Evolutionary conservation across 2,329 filamentous ascomycete genomes (phyloP).

Genomic region (Ramularia endophylla): DNA sequence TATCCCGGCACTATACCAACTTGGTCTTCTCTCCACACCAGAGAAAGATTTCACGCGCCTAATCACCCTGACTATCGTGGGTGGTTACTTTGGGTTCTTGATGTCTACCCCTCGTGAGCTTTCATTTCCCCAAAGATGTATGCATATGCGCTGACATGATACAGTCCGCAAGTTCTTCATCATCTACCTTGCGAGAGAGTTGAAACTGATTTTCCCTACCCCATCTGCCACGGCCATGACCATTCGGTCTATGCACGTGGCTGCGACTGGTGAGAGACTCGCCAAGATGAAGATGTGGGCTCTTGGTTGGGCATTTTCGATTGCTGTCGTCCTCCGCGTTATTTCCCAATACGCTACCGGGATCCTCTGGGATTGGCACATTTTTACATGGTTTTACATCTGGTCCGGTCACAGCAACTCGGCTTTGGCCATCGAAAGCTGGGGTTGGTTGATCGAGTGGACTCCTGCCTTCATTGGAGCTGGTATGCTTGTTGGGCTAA

Average conservation of each 20-base stretch:
- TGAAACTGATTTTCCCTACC: slow-evolving; percentile 55
- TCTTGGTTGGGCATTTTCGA: slow-evolving; percentile 46
- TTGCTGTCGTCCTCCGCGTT: slow-evolving; percentile 49
- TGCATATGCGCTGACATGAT: too few relatives aligned
- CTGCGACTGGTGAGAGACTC: slow-evolving; percentile 46
- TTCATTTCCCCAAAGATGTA: background rate
- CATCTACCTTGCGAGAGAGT: slow-evolving; percentile 57
- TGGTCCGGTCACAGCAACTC: slow-evolving; percentile 49
- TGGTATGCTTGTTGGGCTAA: slow-evolving; percentile 53
- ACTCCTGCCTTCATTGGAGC: slow-evolving; percentile 57
- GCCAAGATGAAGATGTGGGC: slow-evolving; percentile 55
- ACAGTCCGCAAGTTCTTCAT: slow-evolving; percentile 58
- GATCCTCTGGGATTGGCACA: slow-evolving; percentile 46
- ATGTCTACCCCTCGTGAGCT: slow-evolving; percentile 4
- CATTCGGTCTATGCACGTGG: slow-evolving; percentile 58
- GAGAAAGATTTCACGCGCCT: slow-evolving; percentile 53
- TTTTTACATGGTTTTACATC: slow-evolving; percentile 48
- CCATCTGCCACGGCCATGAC: slow-evolving; percentile 56
- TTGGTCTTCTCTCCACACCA: slow-evolving; percentile 47
- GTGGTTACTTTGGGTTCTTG: slow-evolving; percentile 59
- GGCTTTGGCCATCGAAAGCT: slow-evolving; percentile 52
- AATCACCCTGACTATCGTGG: slow-evolving; percentile 55
- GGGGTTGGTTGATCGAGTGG: slow-evolving; percentile 56
- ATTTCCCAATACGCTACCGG: slow-evolving; percentile 55
- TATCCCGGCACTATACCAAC: slow-evolving; percentile 55